Base-by-base conservation (phyloP, 2,329 filamentous ascomycete genomes). In the Dactylonectria macrodidyma region DNA sequence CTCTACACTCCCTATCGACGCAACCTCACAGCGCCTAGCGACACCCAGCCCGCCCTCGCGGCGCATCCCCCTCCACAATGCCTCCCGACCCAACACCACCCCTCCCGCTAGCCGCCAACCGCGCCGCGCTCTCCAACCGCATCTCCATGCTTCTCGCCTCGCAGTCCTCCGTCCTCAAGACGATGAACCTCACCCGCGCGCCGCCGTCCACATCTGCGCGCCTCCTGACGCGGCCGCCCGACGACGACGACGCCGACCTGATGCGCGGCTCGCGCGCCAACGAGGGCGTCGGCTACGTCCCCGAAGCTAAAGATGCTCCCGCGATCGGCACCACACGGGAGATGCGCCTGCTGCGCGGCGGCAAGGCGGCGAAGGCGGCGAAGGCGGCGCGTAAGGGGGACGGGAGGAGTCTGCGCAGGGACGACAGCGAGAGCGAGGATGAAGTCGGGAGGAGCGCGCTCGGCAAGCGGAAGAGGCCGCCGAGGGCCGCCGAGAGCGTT, bases 241-340 rank as follows among this genome's bases (percentile, higher is more conserved):
- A 41, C 47, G 68, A 70, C 26, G 71, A 77, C 56, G 75, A 77
- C 19, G 73, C 78, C 26, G 76, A 79, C 59, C 57, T 78, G 34
- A 68, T 72, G 9, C 69, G 69, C 4, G 67, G 59, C 11, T 36
- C 70, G 33, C 70, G 71, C 44, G 76, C 77, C 44, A 84, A 84
- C 72, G 78, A 81, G 26, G 85, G 84, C 41, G 71, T 86, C 10
- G 84, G 84, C 9, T 84, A 81, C 73, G 74, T 78, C 10, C 72
- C 80, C 3, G 70, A 78, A 7, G 62, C 59, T 7, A 76, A 74
- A 16, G 59, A 73, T 30, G 61, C 73, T 10, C 63, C 73, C 44
- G 73, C 71, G 33, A 70, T 74, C 36, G 73, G 72, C 14, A 71
- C 75, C 60, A 62, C 70, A 2, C 74, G 73, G 26, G 72, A 76